Base-by-base conservation (phyloP, 1,284 basidiomycete genomes). In the Stereum hirsutum region DNA sequence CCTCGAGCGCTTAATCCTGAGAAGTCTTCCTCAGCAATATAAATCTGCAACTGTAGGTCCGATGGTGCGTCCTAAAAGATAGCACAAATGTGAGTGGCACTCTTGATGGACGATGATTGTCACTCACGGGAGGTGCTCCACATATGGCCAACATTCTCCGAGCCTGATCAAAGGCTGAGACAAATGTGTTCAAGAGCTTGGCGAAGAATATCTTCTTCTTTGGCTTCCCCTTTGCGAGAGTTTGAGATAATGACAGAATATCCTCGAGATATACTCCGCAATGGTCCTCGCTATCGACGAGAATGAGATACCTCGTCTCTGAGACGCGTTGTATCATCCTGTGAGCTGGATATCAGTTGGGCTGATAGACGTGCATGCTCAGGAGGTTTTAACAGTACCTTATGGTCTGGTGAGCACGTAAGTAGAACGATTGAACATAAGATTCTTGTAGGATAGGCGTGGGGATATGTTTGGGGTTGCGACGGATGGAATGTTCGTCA, bases 151-250 rank as follows among this genome's bases (percentile, higher is more conserved):
- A 51, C 54, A 66, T 64, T 1, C 66, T 64, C 48, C 68, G 71
- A 4, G 55, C 52, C 50, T 79, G 75, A 31, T 79, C 70, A 39
- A 66, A 75, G 0, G 74, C 60, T 2, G 77, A 42, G 5, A 69
- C 14, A 34, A 65, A 57, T 6, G 69, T 54, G 1, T 58, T 51
- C 0, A 72, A 74, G 4, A 74, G 61, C 48, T 66, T 73, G 40
- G 69, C 68, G 6, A 60, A 62, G 30, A 65, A 59, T 8, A 78
- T 19, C 7, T 2, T 25, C 44, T 68, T 69, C 23, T 59, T 58
- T 0, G 49, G 46, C 2, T 48, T 24, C 1, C 44, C 37, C 8
- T 46, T 49, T 0, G 28, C 27, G 11, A 70, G 52, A 0, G 65
- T 63, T 4, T 50, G 40, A 0, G 58, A 54, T 5, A 78, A 54